Base-by-base conservation (phyloP, 768 basidiomycete species). In the Calvatia gigantea region DNA sequence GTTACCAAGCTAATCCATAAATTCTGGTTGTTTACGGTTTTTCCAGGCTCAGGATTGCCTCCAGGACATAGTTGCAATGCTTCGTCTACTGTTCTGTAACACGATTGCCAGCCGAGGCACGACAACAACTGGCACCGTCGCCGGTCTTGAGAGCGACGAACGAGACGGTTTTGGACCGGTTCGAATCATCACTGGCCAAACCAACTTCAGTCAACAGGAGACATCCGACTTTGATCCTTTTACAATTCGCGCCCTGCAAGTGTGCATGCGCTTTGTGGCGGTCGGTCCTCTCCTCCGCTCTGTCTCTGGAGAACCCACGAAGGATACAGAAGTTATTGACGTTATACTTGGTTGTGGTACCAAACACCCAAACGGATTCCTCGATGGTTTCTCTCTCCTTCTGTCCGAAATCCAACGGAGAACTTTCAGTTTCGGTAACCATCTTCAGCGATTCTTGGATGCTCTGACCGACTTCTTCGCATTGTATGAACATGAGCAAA, bases 251-350 rank as follows among this genome's bases (percentile, higher is more conserved):
- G 71, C 82, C 21, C 66, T 78, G 32, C 75, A 80, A 45, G 67
- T 80, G 21, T 90, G 84, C 64, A 65, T 89, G 35, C 64, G 77
- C 15, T 82, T 89, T 61, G 73, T 91, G 27, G 75, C 86, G 2
- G 71, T 79, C 19, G 80, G 81, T n/a, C 86, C 87, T 17, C 72
- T 81, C 43, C 67, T 91, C 31, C 85, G 84, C 57, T 83, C 83
- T 11, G 64, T 75, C 5, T 78, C 80, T 2, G 80, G 75, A 4
- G 81, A 86, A 59, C 74, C 79, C 1, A 82, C 84, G 19, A 81
- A 81, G 23, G 86, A 91, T 62, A 79, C 77, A 63, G 75, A 84
- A 14, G 67, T 91, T 11, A 71, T 78, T 7, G 77, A 86, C 21
- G 62, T 84, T 29, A 67, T 89, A 25, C 58, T 80, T 1, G 66